These are phyloP conservation scores for Neurospora crassa DNA, from an alignment of 2,329 filamentous ascomycete species.

Conservation along the genomic window DNA sequence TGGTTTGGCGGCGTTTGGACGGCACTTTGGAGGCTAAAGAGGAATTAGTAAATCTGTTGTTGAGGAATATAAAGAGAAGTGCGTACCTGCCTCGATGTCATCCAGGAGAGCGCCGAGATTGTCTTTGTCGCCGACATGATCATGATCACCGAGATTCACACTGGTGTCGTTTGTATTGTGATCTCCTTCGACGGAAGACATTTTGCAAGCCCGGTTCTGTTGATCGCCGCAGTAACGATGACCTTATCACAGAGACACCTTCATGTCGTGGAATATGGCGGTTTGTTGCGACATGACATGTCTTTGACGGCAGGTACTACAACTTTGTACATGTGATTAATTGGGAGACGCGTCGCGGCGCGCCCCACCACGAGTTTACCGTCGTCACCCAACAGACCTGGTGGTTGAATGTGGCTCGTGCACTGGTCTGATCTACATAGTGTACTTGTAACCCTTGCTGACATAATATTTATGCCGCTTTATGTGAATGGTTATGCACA, in stretches of 20 bases:
- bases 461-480: neutral
- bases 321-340: neutral
- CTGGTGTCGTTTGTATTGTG: neutral
- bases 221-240: neutral
- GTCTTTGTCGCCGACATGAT: slow-evolving; percentile 1
- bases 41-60: slow-evolving; percentile 7
- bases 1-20: slow-evolving; percentile 54
- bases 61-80: neutral
- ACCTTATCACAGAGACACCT: neutral
- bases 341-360: neutral
- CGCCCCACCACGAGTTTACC: neutral
- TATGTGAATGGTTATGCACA: neutral
- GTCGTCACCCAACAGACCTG: neutral
- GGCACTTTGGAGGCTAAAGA: slow-evolving; percentile 46
- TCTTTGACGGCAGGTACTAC: neutral
- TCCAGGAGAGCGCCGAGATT: slow-evolving; percentile 13
- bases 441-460: neutral
- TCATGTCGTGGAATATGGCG: neutral
- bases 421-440: neutral
- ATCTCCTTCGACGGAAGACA: neutral
- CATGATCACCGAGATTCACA: neutral
- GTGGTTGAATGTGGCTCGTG: neutral
- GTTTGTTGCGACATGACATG: neutral
- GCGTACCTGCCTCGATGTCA: slow-evolving; percentile 16
- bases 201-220: neutral